Evolutionary conservation across 1,284 basidiomycete genomes (phyloP), one percentile per base, ranked within the genome.

Genomic region (Leccinum pseudoinsigne): DNA sequence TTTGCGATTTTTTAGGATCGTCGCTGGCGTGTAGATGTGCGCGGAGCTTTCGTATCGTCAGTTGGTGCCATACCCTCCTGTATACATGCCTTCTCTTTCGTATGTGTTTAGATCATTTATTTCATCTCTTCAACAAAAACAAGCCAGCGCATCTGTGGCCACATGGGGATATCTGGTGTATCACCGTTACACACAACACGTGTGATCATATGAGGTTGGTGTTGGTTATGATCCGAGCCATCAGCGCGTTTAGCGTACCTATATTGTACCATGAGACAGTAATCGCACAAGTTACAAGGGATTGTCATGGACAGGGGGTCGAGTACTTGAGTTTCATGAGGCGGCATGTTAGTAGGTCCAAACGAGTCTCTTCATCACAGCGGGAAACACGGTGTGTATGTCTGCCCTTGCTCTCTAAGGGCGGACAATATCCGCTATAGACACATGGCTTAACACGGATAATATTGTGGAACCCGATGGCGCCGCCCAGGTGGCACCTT

Each of bases 11-110:
- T 54, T 55, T 23, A 74, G 72, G 71, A 74, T 74, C 40, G 72
- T 74, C 10, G 72, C 72, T 34, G 75, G 75, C 31, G 72, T 74
- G 63, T 74, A 74, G 73, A 75, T 57, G 55, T 26, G 31, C 10
- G 34, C 21, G 51, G 55, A 64, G 61, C 28, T 58, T 62, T 63
- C 28, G 57, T 57, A 59, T 66, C 61, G 61, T 51, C 63, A 63
- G 66, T 66, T 76, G 62, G 47, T 65, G 61, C 64, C 70, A 77
- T 74, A 77, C 74, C 73, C 72, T 66, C 64, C 55, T 64, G 55
- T 64, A 63, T 66, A 64, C 59, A 64, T 74, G 66, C 66, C 56
- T 65, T 57, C 59, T 66, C 61, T 61, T 58, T 57, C 40, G 55
- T 66, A 45, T 67, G 64, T 58, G 40, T 53, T 65, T 69, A 69